Evolutionary conservation across 2,329 filamentous ascomycete genomes (phyloP).

Genomic region (Thermoascus crustaceus): DNA sequence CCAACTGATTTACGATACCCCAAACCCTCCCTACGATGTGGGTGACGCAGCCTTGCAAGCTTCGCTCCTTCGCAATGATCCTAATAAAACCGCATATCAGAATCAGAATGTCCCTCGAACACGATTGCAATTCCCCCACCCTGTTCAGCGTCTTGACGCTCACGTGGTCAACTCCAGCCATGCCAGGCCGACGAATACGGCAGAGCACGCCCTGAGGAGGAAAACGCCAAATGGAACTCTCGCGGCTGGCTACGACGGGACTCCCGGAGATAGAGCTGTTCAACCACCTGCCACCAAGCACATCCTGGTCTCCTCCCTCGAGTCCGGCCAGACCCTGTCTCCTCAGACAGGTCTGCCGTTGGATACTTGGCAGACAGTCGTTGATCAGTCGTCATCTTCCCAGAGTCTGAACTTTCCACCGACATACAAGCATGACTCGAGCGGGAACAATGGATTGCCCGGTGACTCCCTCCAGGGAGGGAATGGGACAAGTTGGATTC

Average conservation of each 20-base stretch:
- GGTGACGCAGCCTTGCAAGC: conserved; percentile 18
- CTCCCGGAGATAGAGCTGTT: conserved; percentile 61
- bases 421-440: conserved; percentile 29
- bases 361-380: conserved; percentile 25
- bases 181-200: conserved; percentile 15
- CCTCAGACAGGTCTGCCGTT: conserved; percentile 23
- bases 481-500: conserved; percentile 34
- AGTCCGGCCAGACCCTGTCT: conserved; percentile 28
- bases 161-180: conserved; percentile 16
- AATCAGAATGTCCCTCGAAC: conserved; percentile 22
- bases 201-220: conserved; percentile 72
- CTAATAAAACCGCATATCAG: conserved; percentile 19
- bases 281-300: conserved; percentile 76
- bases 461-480: conserved; percentile 24
- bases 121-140: conserved; percentile 31
- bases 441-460: conserved; percentile 16
- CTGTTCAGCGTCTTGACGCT: conserved; percentile 28
- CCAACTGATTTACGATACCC: conserved; percentile 21
- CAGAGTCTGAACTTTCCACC: conserved; percentile 32
- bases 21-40: conserved; percentile 24
- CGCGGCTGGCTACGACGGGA: conserved; percentile 83
- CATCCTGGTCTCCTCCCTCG: conserved; percentile 60
- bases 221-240: conserved; percentile 95
- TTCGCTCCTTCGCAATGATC: conserved; percentile 18
- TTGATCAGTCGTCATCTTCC: conserved; percentile 22